A percentile compares a stretch with the other conserved stretches of the same genome.
phyloP scores from a whole-genome alignment of 2,329 filamentous ascomycete species.

The Simplicillium aogashimaense region DNA sequence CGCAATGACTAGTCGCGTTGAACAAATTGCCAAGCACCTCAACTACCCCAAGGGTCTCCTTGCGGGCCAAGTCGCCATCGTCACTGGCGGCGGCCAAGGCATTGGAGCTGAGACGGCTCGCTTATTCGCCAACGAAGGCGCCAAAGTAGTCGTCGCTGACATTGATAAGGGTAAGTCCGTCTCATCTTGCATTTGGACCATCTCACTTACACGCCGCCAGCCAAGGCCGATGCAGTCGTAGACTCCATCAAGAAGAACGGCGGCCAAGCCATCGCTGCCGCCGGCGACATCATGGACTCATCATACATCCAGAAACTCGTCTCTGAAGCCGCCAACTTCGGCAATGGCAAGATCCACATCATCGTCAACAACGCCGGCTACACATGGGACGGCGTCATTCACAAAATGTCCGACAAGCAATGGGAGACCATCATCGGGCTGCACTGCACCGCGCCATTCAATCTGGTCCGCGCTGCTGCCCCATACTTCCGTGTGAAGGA shows the following conservation, averaged over 20 bases:
- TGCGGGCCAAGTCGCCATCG: conserved; percentile 72
- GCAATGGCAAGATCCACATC: conserved; percentile 79
- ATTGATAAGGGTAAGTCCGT: conserved; percentile 60
- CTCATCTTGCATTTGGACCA: not conserved
- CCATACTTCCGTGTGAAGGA: conserved; percentile 85
- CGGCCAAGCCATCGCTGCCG: conserved; percentile 60
- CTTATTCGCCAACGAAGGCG: conserved; percentile 80
- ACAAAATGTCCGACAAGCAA: conserved; percentile 87
- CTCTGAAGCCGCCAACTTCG: conserved; percentile 66
- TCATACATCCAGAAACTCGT: conserved; percentile 65
- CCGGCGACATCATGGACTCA: conserved; percentile 66
- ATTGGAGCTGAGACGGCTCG: conserved; percentile 79
- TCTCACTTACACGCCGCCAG: conserved; percentile 24
- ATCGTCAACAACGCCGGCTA: conserved; percentile 89
- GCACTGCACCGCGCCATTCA: conserved; percentile 80
- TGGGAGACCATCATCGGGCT: conserved; percentile 82
- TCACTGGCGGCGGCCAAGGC: conserved; percentile 78
- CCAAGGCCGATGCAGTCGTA: conserved; percentile 59
- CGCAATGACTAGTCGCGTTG: conserved; percentile 46
- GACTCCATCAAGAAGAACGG: conserved; percentile 58
- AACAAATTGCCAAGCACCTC: conserved; percentile 68
- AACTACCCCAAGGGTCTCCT: conserved; percentile 76
- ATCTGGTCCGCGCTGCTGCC: conserved; percentile 67
- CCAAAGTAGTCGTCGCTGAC: conserved; percentile 74
- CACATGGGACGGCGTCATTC: conserved; percentile 87